Conservation (phyloP, 164 flowering plant species). For the Vitis vinifera region DNA sequence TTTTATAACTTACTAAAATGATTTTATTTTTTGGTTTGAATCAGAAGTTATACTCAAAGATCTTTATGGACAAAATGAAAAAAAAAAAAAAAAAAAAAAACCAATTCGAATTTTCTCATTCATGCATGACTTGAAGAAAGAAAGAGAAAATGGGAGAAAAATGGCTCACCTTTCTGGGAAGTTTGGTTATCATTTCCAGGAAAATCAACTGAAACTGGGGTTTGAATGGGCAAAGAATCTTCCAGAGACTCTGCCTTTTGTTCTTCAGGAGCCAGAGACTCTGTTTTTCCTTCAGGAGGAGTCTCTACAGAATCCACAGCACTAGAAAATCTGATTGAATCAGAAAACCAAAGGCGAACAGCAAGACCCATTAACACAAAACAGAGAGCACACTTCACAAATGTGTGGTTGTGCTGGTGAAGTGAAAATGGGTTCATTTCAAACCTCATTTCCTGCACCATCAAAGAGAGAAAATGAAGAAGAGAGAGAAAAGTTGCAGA, state of each 20-base stretch:
- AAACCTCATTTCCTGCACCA: constrained; percentile 36
- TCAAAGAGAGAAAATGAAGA: constrained; percentile 5
- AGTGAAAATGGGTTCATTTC: constrained; percentile 32
- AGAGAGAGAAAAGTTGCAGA: neutral
- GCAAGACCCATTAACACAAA: constrained; percentile 58
- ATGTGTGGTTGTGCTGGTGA: constrained; percentile 37
- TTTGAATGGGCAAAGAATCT: constrained; percentile 4
- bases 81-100: constrained; percentile 5
- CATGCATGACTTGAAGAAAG: neutral
- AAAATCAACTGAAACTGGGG: constrained; percentile 14
- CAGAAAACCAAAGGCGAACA: constrained; percentile 57
- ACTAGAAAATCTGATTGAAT: constrained; percentile 27
- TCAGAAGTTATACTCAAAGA: too few relatives aligned
- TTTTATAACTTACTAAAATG: too few relatives aligned
- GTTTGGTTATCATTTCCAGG: constrained; percentile 13
- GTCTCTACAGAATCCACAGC: constrained; percentile 12
- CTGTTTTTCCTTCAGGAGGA: constrained; percentile 6
- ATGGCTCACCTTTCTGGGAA: constrained; percentile 29
- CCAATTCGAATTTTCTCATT: neutral
- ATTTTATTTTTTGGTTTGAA: too few relatives aligned
- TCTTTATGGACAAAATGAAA: too few relatives aligned
- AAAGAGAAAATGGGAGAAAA: neutral
- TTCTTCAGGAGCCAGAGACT: constrained; percentile 8
- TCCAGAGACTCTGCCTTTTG: constrained; percentile 10
- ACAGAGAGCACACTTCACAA: constrained; percentile 51